Evolutionary conservation across 345 rosid genomes (phyloP).

Genomic region (Clausena lansium): DNA sequence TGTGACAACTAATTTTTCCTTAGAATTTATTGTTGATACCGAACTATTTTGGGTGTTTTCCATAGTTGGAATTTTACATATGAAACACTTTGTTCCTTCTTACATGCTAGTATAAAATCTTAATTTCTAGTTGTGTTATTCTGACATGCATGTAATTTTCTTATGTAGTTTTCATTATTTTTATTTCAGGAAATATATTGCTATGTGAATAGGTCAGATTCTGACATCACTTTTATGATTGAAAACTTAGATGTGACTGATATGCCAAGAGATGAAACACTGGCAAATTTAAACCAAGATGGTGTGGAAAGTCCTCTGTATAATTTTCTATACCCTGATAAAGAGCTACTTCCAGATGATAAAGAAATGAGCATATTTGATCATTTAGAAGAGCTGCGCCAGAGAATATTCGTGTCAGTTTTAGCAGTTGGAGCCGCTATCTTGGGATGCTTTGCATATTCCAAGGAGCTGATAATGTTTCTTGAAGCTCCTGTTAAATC

Average conservation of each 20-base stretch:
- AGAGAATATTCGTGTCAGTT: constrained; percentile 83
- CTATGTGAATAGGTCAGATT: background rate
- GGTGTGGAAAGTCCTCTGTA: constrained; percentile 46
- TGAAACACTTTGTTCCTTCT: background rate
- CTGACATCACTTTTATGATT: constrained; percentile 15
- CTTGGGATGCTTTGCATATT: constrained; percentile 86
- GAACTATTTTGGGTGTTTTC: background rate
- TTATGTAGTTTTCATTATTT: background rate
- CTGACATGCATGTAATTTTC: constrained; percentile 1
- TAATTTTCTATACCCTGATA: constrained; percentile 79
- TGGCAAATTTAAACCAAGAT: constrained; percentile 36
- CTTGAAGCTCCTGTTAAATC: constrained; percentile 98
- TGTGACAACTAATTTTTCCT: background rate
- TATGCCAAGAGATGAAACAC: constrained; percentile 30
- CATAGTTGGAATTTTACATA: background rate
- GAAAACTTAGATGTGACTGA: constrained; percentile 36
- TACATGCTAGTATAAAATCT: background rate
- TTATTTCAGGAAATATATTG: background rate
- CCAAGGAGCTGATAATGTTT: constrained; percentile 76
- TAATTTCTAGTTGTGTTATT: background rate
- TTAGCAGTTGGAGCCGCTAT: constrained; percentile 95
- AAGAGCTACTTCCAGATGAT: constrained; percentile 94
- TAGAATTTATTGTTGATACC: background rate
- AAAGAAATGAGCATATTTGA: constrained; percentile 94
- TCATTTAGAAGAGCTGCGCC: constrained; percentile 91